Percentiles rank a stretch among this genome's conserved stretches.
phyloP scores from a whole-genome alignment of 106 monocot genomes.

The Posidonia australis region DNA sequence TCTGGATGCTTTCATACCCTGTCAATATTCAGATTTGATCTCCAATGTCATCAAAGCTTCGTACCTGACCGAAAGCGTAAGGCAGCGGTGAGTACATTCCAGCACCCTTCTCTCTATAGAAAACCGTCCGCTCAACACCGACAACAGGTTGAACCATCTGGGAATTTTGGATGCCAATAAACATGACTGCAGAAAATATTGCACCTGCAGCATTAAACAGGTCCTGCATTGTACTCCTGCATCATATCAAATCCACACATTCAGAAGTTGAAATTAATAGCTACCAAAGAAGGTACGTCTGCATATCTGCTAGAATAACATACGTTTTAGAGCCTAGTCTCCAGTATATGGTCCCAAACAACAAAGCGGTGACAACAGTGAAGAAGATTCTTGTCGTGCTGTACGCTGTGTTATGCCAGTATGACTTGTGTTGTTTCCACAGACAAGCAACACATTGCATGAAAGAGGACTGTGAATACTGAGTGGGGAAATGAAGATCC shows the following conservation, averaged over 20 bases:
- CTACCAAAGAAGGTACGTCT: too few species aligned
- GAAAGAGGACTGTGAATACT: constrained; percentile 47
- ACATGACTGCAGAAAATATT: constrained; percentile 55
- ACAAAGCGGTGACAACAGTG: constrained; percentile 41
- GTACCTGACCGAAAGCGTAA: constrained; percentile 93
- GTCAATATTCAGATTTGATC: too few species aligned
- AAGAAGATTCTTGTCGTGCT: constrained; percentile 54
- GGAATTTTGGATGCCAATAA: constrained; percentile 54
- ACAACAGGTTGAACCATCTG: constrained; percentile 67
- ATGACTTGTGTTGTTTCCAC: constrained; percentile 93
- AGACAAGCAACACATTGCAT: constrained; percentile 61
- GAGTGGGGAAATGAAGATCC: constrained; percentile 60
- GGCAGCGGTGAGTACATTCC: constrained; percentile 87
- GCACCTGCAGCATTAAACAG: constrained; percentile 60
- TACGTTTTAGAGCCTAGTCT: constrained; percentile 52
- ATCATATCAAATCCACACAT: too few species aligned
- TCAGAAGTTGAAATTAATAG: too few species aligned
- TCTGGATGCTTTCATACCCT: too few species aligned
- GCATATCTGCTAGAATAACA: too few species aligned
- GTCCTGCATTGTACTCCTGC: constrained; percentile 65
- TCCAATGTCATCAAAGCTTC: too few species aligned
- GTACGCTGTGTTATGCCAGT: constrained; percentile 85
- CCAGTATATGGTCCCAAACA: constrained; percentile 85
- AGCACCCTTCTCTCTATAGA: constrained; percentile 89
- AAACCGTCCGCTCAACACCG: constrained; percentile 69